phyloP scores from a whole-genome alignment of 768 basidiomycete species.

The Mycena venus region DNA sequence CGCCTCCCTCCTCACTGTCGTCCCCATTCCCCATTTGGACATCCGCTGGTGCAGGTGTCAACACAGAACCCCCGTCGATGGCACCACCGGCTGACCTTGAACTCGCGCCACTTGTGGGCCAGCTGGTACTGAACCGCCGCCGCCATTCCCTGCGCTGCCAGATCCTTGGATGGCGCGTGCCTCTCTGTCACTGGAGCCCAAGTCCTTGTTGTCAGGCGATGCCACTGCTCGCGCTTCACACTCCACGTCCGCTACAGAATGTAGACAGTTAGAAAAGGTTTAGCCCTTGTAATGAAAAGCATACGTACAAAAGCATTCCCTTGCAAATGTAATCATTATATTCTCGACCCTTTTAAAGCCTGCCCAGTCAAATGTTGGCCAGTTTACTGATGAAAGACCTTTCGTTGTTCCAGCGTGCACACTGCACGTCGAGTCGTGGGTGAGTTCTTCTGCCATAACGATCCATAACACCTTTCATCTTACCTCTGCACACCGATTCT shows the following conservation, averaged over 20 bases:
- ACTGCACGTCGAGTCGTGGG: neutral
- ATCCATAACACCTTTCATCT: neutral
- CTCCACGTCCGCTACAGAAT: neutral
- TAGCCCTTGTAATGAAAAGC: neutral
- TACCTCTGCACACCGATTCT: neutral
- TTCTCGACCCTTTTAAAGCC: neutral
- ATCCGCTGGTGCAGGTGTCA: too few relatives aligned
- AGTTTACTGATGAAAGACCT: neutral
- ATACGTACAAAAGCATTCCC: neutral
- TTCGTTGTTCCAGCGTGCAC: neutral
- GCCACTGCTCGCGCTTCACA: neutral
- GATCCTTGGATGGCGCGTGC: neutral
- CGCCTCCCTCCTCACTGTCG: neutral
- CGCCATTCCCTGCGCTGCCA: neutral
- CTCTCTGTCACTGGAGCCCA: neutral
- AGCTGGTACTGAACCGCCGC: too few relatives aligned
- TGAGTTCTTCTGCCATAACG: neutral
- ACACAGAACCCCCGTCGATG: neutral
- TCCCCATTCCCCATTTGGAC: neutral
- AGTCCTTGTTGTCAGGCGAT: neutral
- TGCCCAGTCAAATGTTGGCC: neutral
- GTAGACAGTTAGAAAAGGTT: neutral
- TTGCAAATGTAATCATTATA: neutral
- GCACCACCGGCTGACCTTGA: neutral
- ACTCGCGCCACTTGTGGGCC: too few relatives aligned